Evolutionary conservation across 352 stramenopile species (phyloP).

Genomic region (Phytopythium mirpurense): DNA sequence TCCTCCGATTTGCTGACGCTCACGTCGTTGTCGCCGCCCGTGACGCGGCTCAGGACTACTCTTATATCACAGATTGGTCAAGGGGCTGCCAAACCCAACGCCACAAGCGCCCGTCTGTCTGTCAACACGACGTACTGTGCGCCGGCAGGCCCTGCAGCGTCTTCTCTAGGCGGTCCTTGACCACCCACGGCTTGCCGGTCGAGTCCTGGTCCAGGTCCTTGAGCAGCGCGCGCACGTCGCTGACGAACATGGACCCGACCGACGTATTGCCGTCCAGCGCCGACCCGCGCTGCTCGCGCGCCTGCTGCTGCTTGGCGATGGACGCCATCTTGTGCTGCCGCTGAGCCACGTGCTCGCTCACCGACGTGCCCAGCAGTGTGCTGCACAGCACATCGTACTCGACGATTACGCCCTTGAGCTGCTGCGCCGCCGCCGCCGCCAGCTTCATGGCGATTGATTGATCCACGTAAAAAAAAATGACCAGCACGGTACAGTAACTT

Average conservation of each 20-base stretch:
- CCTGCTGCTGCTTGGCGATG: constrained; percentile 12
- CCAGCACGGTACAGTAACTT: too few species aligned
- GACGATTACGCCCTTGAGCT: constrained; percentile 72
- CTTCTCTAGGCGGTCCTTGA: constrained; percentile 61
- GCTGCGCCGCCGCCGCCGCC: constrained; percentile 53
- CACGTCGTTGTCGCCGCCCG: constrained; percentile 20
- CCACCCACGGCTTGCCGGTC: constrained; percentile 52
- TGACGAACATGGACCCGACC: constrained; percentile 52
- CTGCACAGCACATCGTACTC: constrained; percentile 78
- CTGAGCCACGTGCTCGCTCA: constrained; percentile 25
- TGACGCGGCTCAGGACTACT: constrained; percentile 53
- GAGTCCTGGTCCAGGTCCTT: constrained; percentile 59
- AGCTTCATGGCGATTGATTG: constrained; percentile 50
- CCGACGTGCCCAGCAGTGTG: constrained; percentile 50
- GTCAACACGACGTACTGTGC: constrained; percentile 45
- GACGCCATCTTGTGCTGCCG: constrained; percentile 17
- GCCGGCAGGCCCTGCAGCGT: constrained; percentile 52
- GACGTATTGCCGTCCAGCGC: constrained; percentile 22
- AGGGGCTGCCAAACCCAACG: too few species aligned
- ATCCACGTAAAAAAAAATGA: too few species aligned
- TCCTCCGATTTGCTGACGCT: constrained; percentile 34
- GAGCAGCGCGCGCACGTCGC: constrained; percentile 53
- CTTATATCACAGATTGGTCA: too few species aligned
- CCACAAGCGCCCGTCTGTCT: too few species aligned
- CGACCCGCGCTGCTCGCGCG: constrained; percentile 16